Conservation (phyloP, 257 asterid species). For the Perilla frutescens region DNA sequence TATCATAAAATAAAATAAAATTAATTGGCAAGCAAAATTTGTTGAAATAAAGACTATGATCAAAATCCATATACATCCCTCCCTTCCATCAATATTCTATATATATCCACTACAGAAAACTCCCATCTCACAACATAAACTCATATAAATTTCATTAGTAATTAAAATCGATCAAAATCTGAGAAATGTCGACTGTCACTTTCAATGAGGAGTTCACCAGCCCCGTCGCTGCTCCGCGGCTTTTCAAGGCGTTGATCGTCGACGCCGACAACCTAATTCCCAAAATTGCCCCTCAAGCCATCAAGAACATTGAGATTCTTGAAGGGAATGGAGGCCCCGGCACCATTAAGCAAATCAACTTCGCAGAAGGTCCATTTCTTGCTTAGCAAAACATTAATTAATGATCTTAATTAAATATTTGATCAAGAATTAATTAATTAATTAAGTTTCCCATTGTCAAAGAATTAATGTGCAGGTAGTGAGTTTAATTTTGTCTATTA, state of each 20-base stretch:
- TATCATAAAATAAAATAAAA: neutral
- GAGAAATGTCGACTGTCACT: slow-evolving; percentile 40
- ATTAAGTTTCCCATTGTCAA: too few relatives aligned
- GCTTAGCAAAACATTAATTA: too few relatives aligned
- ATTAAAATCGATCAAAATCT: too few relatives aligned
- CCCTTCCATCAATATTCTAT: slow-evolving; percentile 12
- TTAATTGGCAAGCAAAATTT: slow-evolving; percentile 16
- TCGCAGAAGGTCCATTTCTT: slow-evolving; percentile 40
- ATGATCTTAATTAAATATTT: too few relatives aligned
- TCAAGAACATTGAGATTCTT: slow-evolving; percentile 48
- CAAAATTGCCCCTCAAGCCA: slow-evolving; percentile 48
- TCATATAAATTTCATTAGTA: neutral
- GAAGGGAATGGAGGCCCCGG: slow-evolving; percentile 59
- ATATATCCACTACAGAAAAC: slow-evolving; percentile 34
- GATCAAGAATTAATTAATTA: too few relatives aligned
- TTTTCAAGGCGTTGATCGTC: slow-evolving; percentile 50
- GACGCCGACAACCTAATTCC: slow-evolving; percentile 54
- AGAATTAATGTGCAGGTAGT: too few relatives aligned
- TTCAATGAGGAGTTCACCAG: slow-evolving; percentile 41
- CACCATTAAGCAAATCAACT: slow-evolving; percentile 51
- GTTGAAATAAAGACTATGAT: neutral
- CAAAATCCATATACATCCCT: neutral
- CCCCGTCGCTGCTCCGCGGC: slow-evolving; percentile 39
- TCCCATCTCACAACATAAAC: slow-evolving; percentile 15
- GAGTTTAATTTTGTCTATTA: too few relatives aligned